These are phyloP conservation scores for Agaricus sinodeliciosus DNA, from an alignment of 768 basidiomycete species.

Conservation along the genomic window DNA sequence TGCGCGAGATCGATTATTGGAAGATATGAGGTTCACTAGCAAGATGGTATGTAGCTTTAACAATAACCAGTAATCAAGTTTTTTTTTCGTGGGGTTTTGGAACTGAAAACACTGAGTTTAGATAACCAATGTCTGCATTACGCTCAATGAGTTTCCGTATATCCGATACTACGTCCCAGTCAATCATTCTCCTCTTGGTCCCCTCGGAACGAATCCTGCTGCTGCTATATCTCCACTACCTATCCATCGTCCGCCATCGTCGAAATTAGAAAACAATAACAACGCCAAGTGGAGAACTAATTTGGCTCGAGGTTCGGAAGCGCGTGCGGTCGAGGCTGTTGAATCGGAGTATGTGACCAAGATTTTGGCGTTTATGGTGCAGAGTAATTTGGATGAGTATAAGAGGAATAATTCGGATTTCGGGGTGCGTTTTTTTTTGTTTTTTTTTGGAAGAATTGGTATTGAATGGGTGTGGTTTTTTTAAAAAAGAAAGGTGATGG, in stretches of 20 bases:
- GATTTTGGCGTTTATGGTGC: slow-evolving; percentile 80
- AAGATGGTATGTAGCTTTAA: slow-evolving; percentile 49
- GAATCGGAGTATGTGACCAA: slow-evolving; percentile 76
- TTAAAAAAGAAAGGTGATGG: slow-evolving; percentile 46
- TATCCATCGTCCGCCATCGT: slow-evolving; percentile 44
- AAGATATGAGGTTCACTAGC: slow-evolving; percentile 74
- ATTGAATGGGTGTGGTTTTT: neutral
- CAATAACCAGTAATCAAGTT: neutral
- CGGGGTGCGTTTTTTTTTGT: slow-evolving; percentile 49
- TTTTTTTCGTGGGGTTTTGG: too few species aligned
- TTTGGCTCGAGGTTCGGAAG: slow-evolving; percentile 65
- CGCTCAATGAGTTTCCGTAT: slow-evolving; percentile 86
- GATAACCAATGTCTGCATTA: slow-evolving; percentile 88
- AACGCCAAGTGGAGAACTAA: slow-evolving; percentile 73
- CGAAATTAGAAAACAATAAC: slow-evolving; percentile 39
- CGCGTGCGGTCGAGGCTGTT: slow-evolving; percentile 61
- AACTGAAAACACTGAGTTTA: slow-evolving; percentile 19
- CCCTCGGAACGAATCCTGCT: slow-evolving; percentile 57
- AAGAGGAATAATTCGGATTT: slow-evolving; percentile 84
- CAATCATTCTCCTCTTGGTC: slow-evolving; percentile 77
- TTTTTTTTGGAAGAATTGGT: neutral
- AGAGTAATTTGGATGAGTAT: slow-evolving; percentile 78
- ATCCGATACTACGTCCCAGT: slow-evolving; percentile 89
- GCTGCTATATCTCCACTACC: slow-evolving; percentile 31
- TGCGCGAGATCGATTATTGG: slow-evolving; percentile 73